phyloP scores from a whole-genome alignment of 2,329 filamentous ascomycete genomes.

The Ophiosphaerella narmari region DNA sequence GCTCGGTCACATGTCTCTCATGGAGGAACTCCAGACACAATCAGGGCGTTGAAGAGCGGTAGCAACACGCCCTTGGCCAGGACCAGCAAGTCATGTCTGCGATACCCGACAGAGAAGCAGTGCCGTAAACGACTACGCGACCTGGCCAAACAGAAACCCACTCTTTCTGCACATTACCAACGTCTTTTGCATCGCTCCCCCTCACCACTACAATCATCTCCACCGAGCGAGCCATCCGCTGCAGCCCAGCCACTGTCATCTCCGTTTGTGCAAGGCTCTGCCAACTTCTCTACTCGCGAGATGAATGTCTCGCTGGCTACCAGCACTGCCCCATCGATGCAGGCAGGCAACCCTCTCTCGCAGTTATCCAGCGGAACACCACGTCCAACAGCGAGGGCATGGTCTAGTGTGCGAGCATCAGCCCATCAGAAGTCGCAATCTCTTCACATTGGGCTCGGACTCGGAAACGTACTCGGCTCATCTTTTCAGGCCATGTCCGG shows the following conservation, averaged over 20 bases:
- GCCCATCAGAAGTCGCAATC: conserved; percentile 59
- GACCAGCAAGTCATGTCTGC: conserved; percentile 43
- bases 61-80: conserved; percentile 54
- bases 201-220: conserved; percentile 58
- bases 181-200: conserved; percentile 65
- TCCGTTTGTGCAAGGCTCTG: conserved; percentile 32
- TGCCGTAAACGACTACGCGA: conserved; percentile 63
- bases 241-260: conserved; percentile 46
- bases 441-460: conserved; percentile 52
- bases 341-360: conserved; percentile 53
- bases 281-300: conserved; percentile 53
- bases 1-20: conserved; percentile 29
- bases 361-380: conserved; percentile 48
- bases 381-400: conserved; percentile 44
- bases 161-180: conserved; percentile 67
- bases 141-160: conserved; percentile 65
- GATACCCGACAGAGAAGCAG: conserved; percentile 64
- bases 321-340: conserved; percentile 58
- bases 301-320: conserved; percentile 58
- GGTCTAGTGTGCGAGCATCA: conserved; percentile 52
- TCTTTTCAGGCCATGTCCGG: conserved; percentile 47
- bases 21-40: conserved; percentile 50
- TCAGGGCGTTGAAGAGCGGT: conserved; percentile 50
- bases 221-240: conserved; percentile 41
- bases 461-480: conserved; percentile 49